Percentiles rank a stretch among this genome's conserved stretches.
Conservation (phyloP, 148 eudicot species). For the Simmondsia chinensis region DNA sequence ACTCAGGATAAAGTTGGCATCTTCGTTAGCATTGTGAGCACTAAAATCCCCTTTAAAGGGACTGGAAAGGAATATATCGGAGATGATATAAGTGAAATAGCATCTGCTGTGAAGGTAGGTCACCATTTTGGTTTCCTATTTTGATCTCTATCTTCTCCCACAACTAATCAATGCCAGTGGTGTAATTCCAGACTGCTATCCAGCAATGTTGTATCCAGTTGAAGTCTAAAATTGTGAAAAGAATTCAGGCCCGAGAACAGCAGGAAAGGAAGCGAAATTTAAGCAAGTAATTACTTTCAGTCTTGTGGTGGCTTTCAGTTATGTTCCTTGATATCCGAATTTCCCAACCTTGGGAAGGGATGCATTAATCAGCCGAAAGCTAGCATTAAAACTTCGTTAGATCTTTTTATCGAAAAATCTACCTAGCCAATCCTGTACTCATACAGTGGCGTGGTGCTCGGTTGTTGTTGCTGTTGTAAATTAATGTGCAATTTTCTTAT, state of each 20-base stretch:
- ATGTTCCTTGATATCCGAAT: too few relatives aligned
- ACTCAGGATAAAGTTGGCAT: constrained; percentile 94
- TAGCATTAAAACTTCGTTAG: too few relatives aligned
- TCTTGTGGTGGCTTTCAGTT: too few relatives aligned
- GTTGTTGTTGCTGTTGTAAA: too few relatives aligned
- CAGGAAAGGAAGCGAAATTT: constrained; percentile 94
- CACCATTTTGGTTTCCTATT: background rate
- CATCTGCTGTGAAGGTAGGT: constrained; percentile 87
- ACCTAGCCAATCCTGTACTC: too few relatives aligned
- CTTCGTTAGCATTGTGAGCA: constrained; percentile 98
- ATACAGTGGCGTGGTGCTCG: too few relatives aligned
- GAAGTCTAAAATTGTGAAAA: constrained; percentile 85
- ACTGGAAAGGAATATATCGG: constrained; percentile 99
- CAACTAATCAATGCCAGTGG: background rate
- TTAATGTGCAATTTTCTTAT: too few relatives aligned
- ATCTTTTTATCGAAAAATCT: too few relatives aligned
- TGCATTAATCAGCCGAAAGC: too few relatives aligned
- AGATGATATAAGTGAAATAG: constrained; percentile 94
- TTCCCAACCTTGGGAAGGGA: too few relatives aligned
- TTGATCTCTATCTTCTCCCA: background rate
- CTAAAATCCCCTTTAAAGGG: constrained; percentile 97
- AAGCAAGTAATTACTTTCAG: constrained; percentile 77
- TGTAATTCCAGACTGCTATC: constrained; percentile 54
- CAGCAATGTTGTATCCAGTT: constrained; percentile 92
- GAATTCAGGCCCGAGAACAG: constrained; percentile 95